Evolutionary conservation across 2,329 filamentous ascomycete genomes (phyloP), one percentile per base, ranked within the genome.

Genomic region (Pyrenochaeta sp.): DNA sequence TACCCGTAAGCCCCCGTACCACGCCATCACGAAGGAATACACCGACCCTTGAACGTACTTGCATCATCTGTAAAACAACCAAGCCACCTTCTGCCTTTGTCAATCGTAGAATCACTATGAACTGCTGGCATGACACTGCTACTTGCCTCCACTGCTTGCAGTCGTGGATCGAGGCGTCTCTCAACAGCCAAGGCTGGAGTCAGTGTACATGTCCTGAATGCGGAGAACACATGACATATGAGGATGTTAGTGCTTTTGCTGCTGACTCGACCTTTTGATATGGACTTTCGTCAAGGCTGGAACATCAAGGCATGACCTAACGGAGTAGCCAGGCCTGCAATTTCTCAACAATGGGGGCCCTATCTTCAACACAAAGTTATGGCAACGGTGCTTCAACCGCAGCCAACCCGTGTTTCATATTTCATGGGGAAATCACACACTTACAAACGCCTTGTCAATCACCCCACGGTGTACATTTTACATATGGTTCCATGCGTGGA

Each of bases 121-220:
- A 64, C 19, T 76, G 73, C 43, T 61, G 62, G 63, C 73, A 76
- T 46, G 62, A 69, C n/a, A 62, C 69, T 27, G 62, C 71, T 5
- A 70, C 69, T 25, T 76, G 73, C 43, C 54, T 59, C 19, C 54
- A 57, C 5, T 76, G 73, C 30, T 56, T 75, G 30, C 63, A 71
- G 50, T 43, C 52, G 1, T 72, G 72, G 65, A 60, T 76, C 1
- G 61, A 67, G n/a, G 56, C 56, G 10, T 67, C 66, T 48, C 59
- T 71, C 32, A 58, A 62, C 15, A 61, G 48, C 3, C 58, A 53
- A 28, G 62, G 68, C 5, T 64, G 61, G 52, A 63, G 65, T 12
- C 54, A 57, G 15, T 71, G 65, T 27, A 61, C 59, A 6, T 76
- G 73, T 62, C 72, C 71, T 0, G 73, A 76, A 52, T 76, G 73